Evolutionary conservation across 805 yeast genomes (phyloP), one percentile per base, ranked within the genome.

Genomic region (Phaffomyces opuntiae): DNA sequence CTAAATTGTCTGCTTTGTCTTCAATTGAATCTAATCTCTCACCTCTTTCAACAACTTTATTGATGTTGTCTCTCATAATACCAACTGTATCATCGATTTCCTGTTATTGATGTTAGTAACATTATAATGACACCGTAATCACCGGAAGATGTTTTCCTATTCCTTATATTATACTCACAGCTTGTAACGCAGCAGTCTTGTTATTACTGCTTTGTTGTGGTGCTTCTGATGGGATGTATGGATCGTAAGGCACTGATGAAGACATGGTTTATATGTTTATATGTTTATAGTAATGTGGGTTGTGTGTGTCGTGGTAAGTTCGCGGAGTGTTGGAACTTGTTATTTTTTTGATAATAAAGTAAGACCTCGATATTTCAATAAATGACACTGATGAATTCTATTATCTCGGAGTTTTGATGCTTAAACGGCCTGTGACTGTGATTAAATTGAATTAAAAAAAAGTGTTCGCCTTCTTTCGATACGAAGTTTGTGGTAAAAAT

Each of bases 41-140:
- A 52, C 98, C 98, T 65, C 77, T 75, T 65, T 89, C 96, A 36
- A 96, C 95, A 39, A 90, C 96, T 62, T 88, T 87, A 71, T 88
- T 88, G 70, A 91, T 87, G 72, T 93, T 91, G 60, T 91, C 96
- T 68, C 97, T 78, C 99, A 91, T 93, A 63, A 90, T 85, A 16
- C 95, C 97, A 38, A 93, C 96, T 14, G 99, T 90, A 62, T 88
- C 96, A 66, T 87, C 93, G 63, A 88, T 87, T 74, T 87, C 93
- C 77, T 78, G 57, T 29, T 45, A 34, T 37, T 63, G 61, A 63
- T 21, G 72, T 65, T 62, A 43, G 47, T 50, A 53, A 7, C 24
- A 16, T 34, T 29, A 29, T 11, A 24, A 27, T 35, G 19, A 36
- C 12, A 25, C 44, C 62, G 53, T 61, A 63, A 34, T 63, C 66